Percentiles rank a stretch among this genome's conserved stretches.
These are phyloP conservation scores for Macrophomina phaseolina DNA, from an alignment of 2,329 filamentous ascomycete species.

Conservation along the genomic window DNA sequence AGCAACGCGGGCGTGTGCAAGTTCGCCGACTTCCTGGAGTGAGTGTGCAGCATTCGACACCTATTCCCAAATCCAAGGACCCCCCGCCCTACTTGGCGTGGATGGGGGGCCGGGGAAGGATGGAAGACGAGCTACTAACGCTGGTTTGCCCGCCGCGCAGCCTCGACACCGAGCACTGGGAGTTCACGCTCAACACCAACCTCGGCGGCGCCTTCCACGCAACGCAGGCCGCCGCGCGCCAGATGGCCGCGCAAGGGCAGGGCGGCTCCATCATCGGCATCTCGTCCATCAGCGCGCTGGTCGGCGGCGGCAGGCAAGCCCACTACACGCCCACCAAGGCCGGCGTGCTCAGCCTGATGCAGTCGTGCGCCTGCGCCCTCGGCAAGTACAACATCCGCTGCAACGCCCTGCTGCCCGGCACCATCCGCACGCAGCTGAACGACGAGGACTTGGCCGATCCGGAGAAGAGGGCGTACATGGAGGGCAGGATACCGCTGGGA, in stretches of 20 bases:
- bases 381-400: slow-evolving; percentile 78
- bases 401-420: slow-evolving; percentile 83
- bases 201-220: slow-evolving; percentile 88
- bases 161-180: slow-evolving; percentile 72
- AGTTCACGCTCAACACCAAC: slow-evolving; percentile 77
- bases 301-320: slow-evolving; percentile 77
- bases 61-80: too few relatives aligned
- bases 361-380: slow-evolving; percentile 79
- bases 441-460: slow-evolving; percentile 79
- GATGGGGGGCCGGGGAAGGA: too few relatives aligned
- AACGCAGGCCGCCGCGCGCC: slow-evolving; percentile 81
- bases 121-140: too few relatives aligned
- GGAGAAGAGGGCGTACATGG: slow-evolving; percentile 77
- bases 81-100: too few relatives aligned
- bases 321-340: slow-evolving; percentile 93
- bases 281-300: slow-evolving; percentile 74
- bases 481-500: slow-evolving; percentile 78
- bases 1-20: slow-evolving; percentile 88
- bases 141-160: slow-evolving; percentile 40
- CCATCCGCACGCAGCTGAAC: slow-evolving; percentile 82
- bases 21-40: slow-evolving; percentile 85
- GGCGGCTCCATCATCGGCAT: slow-evolving; percentile 83
- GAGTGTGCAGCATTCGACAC: slow-evolving; percentile 5
- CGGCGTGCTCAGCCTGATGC: slow-evolving; percentile 79
- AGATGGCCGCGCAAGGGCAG: slow-evolving; percentile 71